Percentiles rank a stretch among this genome's conserved stretches.
Conservation (phyloP, 176 grass and related monocot species). For the Urochloa ruziziensis region DNA sequence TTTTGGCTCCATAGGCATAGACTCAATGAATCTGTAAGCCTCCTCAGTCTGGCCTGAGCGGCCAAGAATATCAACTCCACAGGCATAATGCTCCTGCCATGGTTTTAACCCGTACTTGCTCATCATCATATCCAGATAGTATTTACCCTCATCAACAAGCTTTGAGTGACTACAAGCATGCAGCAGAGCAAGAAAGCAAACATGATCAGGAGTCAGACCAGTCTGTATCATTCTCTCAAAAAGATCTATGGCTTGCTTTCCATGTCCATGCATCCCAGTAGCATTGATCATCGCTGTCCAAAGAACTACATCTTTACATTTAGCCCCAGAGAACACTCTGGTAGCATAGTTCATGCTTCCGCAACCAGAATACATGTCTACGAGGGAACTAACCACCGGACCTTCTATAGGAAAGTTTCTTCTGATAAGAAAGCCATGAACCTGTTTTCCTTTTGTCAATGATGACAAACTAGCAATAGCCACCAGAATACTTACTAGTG, state of each 20-base stretch:
- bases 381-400: constrained; percentile 55
- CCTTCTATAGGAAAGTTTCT: constrained; percentile 47
- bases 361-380: constrained; percentile 87
- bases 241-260: constrained; percentile 57
- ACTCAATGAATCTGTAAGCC: constrained; percentile 67
- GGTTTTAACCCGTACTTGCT: constrained; percentile 54
- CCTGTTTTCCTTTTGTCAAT: constrained; percentile 75
- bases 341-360: constrained; percentile 55
- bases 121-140: constrained; percentile 69
- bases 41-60: constrained; percentile 60
- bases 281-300: constrained; percentile 86
- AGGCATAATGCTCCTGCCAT: constrained; percentile 85
- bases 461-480: constrained; percentile 59
- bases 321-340: constrained; percentile 39
- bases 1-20: constrained; percentile 66
- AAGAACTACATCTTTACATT: constrained; percentile 64
- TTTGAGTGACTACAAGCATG: constrained; percentile 86
- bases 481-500: constrained; percentile 60
- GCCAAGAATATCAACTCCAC: constrained; percentile 79
- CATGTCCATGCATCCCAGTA: constrained; percentile 78
- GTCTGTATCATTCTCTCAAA: constrained; percentile 55
- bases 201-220: constrained; percentile 69
- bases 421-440: constrained; percentile 81
- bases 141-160: constrained; percentile 60
- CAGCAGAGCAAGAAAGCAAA: constrained; percentile 71